Evolutionary conservation across 176 grass and related monocot species (phyloP).

Genomic region (Typha latifolia): DNA sequence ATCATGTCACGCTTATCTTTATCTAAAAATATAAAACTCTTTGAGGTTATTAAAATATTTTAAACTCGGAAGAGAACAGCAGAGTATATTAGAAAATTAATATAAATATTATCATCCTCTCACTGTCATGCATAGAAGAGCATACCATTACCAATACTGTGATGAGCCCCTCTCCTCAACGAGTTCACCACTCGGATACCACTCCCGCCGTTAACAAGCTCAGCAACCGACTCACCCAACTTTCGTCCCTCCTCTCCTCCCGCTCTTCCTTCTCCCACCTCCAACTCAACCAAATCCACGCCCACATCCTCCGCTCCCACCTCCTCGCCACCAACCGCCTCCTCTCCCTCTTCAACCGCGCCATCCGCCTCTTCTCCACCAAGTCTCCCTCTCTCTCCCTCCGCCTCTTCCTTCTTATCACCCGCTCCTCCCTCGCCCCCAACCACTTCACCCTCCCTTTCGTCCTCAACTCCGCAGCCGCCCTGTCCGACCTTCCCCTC

Average conservation of each 20-base stretch:
- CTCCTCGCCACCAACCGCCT: constrained; percentile 10
- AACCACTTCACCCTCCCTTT: constrained; percentile 60
- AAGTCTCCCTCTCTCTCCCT: constrained; percentile 30
- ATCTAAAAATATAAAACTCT: too few species aligned
- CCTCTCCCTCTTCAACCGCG: constrained; percentile 25
- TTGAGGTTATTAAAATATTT: too few species aligned
- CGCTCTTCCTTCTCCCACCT: constrained; percentile 16
- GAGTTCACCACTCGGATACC: too few species aligned
- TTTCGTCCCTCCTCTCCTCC: constrained; percentile 25
- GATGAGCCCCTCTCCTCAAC: too few species aligned
- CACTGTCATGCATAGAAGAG: too few species aligned
- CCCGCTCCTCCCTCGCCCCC: constrained; percentile 35
- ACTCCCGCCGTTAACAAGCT: not conserved
- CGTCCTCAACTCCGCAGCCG: constrained; percentile 53
- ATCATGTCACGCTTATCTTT: too few species aligned
- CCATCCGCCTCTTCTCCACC: constrained; percentile 40
- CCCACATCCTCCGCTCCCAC: constrained; percentile 35
- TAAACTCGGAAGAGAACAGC: too few species aligned
- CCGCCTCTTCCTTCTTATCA: constrained; percentile 42
- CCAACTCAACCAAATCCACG: constrained; percentile 29
- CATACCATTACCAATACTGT: too few species aligned
- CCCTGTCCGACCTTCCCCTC: constrained; percentile 23
- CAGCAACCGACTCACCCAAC: not conserved
- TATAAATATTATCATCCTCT: too few species aligned
- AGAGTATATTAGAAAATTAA: too few species aligned